Percentiles rank a stretch among this genome's conserved stretches.
These are phyloP conservation scores for Linaria vulgaris DNA, from an alignment of 257 asterid genomes.

Conservation along the genomic window DNA sequence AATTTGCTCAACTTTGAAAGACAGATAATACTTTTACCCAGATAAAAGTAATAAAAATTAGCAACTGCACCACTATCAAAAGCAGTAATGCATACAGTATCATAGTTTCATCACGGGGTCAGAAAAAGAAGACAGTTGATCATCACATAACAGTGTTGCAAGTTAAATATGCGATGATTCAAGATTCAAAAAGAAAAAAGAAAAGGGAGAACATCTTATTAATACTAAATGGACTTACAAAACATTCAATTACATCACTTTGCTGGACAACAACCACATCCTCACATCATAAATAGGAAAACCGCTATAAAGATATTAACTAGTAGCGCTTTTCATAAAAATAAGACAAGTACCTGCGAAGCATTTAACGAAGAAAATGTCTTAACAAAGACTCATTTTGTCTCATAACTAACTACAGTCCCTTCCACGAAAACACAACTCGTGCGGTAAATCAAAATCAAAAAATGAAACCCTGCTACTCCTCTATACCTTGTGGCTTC, in stretches of 20 bases:
- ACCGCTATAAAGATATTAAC: slow-evolving; percentile 11
- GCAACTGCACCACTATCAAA: no score
- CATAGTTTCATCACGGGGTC: background rate
- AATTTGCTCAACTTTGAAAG: no score
- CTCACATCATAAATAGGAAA: slow-evolving; percentile 22
- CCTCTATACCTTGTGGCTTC: slow-evolving; percentile 15
- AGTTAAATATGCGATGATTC: no score
- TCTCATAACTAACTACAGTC: slow-evolving; percentile 28
- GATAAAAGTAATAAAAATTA: no score
- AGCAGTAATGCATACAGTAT: background rate
- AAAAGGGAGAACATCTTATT: no score
- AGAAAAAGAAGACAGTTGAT: background rate
- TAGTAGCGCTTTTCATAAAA: background rate
- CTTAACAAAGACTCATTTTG: slow-evolving; percentile 20
- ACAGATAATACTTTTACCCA: no score
- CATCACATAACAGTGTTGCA: slow-evolving; percentile 10
- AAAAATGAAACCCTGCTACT: slow-evolving; percentile 20
- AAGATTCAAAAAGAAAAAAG: no score
- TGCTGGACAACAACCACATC: slow-evolving; percentile 15
- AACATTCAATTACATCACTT: slow-evolving; percentile 20
- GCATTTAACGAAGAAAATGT: slow-evolving; percentile 10
- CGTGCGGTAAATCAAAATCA: slow-evolving; percentile 23
- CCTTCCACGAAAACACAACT: slow-evolving; percentile 25
- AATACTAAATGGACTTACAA: no score
- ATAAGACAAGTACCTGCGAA: background rate